Evolutionary conservation across 495 filamentous ascomycete species (phyloP), one percentile per base, ranked within the genome.

Genomic region (Trichoderma virens): DNA sequence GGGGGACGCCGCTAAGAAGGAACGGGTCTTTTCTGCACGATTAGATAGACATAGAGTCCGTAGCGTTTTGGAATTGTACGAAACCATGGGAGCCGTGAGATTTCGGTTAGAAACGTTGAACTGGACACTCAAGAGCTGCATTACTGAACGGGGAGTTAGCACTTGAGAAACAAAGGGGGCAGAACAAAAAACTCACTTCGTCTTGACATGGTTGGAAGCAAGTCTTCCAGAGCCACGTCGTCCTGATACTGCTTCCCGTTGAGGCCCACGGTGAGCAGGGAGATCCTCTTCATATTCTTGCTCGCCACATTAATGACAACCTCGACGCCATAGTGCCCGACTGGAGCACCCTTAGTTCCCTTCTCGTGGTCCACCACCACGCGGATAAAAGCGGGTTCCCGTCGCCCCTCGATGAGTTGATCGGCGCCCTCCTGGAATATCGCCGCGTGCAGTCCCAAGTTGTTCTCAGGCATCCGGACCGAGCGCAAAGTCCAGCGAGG

Each of bases 401-500:
- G 78, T 65, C 85, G 80, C 6, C 83, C 85, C 66, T 85, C 81
- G 35, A 81, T 66, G 2, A 81, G 72, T 60, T 81, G 75, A 35
- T 78, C 79, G 23, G 77, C 74, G 2, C 75, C 82, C 66, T 91
- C 86, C 69, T 97, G 90, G 62, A 87, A 92, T 3, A 96, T 82
- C 27, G 91, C 88, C 3, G 89, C 85, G 63, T 92, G 80, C 25
- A 96, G 74, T 41, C 82, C 85, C 23, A 93, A 74, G 63, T 82
- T 85, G 59, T 80, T 87, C 32, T 83, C 78, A 2, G 79, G 74
- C 65, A 84, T 79, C 59, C 78, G 80, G 51, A 88, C 81, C 25
- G 84, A 87, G 27, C 91, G 83, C 13, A 95, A 78, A 28, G 88
- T 85, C 91, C 92, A 96, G 67, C 86, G 87, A 30, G 85, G 80